Evolutionary conservation across 495 filamentous ascomycete genomes (phyloP).

Genomic region (Glonium stellatum): DNA sequence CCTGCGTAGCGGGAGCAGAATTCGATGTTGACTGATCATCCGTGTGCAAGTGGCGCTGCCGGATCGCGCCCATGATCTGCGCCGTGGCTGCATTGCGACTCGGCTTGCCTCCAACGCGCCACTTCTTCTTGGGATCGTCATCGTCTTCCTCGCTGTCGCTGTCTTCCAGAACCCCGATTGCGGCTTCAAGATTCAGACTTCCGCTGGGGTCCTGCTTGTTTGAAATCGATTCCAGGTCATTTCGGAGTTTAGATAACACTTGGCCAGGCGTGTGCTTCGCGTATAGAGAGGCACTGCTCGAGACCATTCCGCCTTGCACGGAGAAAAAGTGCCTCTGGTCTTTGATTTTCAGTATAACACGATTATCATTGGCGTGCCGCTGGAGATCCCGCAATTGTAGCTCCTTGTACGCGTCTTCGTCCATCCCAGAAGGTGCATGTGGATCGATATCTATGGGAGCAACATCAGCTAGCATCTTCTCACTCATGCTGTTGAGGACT

Average conservation of each 20-base stretch:
- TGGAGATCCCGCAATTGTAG: constrained; percentile 77
- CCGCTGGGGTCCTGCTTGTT: constrained; percentile 31
- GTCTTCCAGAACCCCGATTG: constrained; percentile 58
- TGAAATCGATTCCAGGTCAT: constrained; percentile 46
- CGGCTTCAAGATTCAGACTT: constrained; percentile 50
- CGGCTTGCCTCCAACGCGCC: constrained; percentile 53
- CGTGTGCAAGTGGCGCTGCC: constrained; percentile 48
- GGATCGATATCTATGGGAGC: constrained; percentile 66
- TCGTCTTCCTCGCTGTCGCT: constrained; percentile 57
- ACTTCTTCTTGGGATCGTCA: constrained; percentile 36
- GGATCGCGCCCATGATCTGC: constrained; percentile 51
- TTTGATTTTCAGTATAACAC: constrained; percentile 78
- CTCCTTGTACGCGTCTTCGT: constrained; percentile 67
- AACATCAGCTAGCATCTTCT: constrained; percentile 84
- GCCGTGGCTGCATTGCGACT: constrained; percentile 48
- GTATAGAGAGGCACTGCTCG: constrained; percentile 23
- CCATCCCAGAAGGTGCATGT: constrained; percentile 55
- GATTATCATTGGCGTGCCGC: constrained; percentile 60
- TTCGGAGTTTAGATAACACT: constrained; percentile 57
- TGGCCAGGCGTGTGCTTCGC: constrained; percentile 44
- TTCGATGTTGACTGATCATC: constrained; percentile 35
- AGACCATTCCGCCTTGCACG: constrained; percentile 40
- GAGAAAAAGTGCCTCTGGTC: constrained; percentile 78
- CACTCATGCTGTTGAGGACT: constrained; percentile 76
- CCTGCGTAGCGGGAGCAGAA: constrained; percentile 31